Percentiles rank a stretch among this genome's conserved stretches.
These are phyloP conservation scores for Trametes pubescens DNA, from an alignment of 1,284 basidiomycete species.

Conservation along the genomic window DNA sequence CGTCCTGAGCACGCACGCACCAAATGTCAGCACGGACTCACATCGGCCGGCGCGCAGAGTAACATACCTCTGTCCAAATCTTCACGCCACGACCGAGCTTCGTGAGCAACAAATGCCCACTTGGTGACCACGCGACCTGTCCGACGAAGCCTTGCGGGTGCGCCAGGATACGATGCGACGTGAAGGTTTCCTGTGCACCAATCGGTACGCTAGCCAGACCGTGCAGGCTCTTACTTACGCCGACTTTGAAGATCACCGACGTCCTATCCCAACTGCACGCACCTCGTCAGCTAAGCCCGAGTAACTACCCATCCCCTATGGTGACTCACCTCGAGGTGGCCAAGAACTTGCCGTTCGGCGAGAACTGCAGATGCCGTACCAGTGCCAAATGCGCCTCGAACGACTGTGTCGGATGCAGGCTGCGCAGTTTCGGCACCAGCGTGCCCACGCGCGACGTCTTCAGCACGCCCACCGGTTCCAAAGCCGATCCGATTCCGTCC, in stretches of 20 bases:
- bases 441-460: constrained; percentile 61
- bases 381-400: constrained; percentile 70
- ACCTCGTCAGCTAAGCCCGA: not conserved
- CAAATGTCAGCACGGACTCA: no score
- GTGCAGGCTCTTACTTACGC: constrained; percentile 49
- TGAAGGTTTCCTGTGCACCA: constrained; percentile 57
- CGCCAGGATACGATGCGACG: constrained; percentile 69
- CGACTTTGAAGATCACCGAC: constrained; percentile 75
- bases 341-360: constrained; percentile 72
- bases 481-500: constrained; percentile 32
- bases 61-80: constrained; percentile 74
- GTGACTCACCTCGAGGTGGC: constrained; percentile 71
- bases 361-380: constrained; percentile 76
- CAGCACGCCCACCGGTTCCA: constrained; percentile 49
- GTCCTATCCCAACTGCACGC: constrained; percentile 76
- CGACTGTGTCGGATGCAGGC: constrained; percentile 65
- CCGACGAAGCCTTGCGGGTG: constrained; percentile 80
- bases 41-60: not conserved
- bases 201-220: constrained; percentile 8
- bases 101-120: constrained; percentile 67
- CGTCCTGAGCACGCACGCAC: constrained; percentile 54
- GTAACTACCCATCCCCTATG: not conserved
- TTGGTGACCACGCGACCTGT: constrained; percentile 84
- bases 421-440: constrained; percentile 65
- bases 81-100: constrained; percentile 77